phyloP scores from a whole-genome alignment of 2,329 filamentous ascomycete species.

The Neofusicoccum umdonicola region DNA sequence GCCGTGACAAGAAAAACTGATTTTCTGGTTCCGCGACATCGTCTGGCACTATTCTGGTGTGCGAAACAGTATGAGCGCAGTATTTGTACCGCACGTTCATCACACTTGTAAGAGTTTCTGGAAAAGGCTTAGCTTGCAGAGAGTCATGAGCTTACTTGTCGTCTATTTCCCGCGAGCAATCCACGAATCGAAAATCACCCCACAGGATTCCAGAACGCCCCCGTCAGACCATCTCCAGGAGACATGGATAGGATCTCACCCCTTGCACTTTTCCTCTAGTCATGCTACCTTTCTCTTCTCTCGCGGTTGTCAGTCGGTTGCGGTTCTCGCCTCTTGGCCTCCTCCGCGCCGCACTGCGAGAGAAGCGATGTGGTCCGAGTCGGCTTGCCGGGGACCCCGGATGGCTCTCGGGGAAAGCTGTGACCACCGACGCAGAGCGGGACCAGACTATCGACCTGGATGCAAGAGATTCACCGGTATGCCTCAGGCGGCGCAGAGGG shows the following conservation, averaged over 20 bases:
- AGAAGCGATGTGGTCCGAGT: not conserved
- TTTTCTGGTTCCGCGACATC: too few relatives aligned
- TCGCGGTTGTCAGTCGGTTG: not conserved
- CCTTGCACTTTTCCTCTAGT: not conserved
- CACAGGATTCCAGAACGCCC: constrained; percentile 13
- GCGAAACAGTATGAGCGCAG: not conserved
- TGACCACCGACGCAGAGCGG: not conserved
- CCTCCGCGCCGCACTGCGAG: not conserved
- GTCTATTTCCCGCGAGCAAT: not conserved
- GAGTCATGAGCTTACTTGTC: not conserved
- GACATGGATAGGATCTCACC: not conserved
- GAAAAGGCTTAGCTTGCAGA: not conserved
- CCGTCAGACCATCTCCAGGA: constrained; percentile 7
- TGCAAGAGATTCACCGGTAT: not conserved
- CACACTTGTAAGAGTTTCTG: not conserved
- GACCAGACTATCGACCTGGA: not conserved
- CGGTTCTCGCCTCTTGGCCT: not conserved
- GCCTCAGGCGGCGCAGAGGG: too few relatives aligned
- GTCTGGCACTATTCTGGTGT: too few relatives aligned
- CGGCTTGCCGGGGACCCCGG: not conserved
- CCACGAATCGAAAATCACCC: not conserved
- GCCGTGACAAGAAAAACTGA: too few relatives aligned
- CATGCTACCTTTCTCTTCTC: not conserved
- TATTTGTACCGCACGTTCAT: not conserved
- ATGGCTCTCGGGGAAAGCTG: not conserved